Base-by-base conservation (phyloP, 306 rosid species). In the Ormosia emarginata region DNA sequence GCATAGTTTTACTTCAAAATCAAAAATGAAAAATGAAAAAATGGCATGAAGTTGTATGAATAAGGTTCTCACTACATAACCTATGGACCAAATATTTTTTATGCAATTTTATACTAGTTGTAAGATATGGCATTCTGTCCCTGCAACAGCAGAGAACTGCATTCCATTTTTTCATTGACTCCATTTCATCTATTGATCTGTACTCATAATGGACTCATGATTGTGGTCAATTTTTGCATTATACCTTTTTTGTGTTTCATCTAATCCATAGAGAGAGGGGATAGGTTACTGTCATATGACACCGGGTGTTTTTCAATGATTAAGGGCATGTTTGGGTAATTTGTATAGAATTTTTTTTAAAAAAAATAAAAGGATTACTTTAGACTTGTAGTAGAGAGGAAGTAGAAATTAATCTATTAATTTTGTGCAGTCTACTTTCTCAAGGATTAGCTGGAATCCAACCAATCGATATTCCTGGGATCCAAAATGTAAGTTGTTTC, bases 361-460 rank as follows among this genome's bases (percentile, higher is more conserved):
- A 43, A 8, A 8, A 8, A 43, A 8, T 50, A 14, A 50, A 50
- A 37, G 77, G 36, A 82, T 47, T 37, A 47, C 37, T 8, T 36
- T 59, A 29, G 36, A 58, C 39, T 62, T 59, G 34, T 41, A 73
- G 69, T 58, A 12, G 32, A 49, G 32, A 37, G 56, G 29, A 29
- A 43, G 67, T 62, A 77, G 43, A 56, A 50, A 69, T 59, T 83
- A 65, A 86, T 58, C 43, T 46, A 30, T 69, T 62, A 30, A 29
- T 64, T 64, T 43, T 80, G 32, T 46, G 64, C 93, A 90, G 96
- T 74, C 83, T 91, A 55, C 90, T 88, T 75, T 73, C 90, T 66
- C 83, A 87, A 88, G 97, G 97, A 80, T 85, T 87, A 83, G 91
- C 94, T 65, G 92, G 97, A 86, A 90, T 90, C 78, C 92, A 92